A percentile compares a stretch with the other conserved stretches of the same genome.
Evolutionary conservation across 257 asterid genomes (phyloP).

Genomic region (Fraxinus cuspidata): DNA sequence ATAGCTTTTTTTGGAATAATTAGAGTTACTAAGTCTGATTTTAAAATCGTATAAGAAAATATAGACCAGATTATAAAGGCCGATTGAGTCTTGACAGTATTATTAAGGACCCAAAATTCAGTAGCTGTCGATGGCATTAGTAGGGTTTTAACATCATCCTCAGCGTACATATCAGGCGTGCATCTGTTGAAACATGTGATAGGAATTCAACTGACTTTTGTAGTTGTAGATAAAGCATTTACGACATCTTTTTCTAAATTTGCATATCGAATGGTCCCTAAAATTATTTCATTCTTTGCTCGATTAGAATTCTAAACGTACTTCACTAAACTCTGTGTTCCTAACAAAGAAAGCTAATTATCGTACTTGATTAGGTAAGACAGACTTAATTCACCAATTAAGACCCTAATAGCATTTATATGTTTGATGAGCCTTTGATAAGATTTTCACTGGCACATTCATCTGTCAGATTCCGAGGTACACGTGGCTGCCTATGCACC

Average conservation of each 20-base stretch:
- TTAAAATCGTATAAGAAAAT: neutral
- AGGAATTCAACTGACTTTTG: constrained; percentile 47
- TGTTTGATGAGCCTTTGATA: constrained; percentile 41
- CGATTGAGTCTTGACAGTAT: neutral
- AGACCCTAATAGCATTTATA: constrained; percentile 27
- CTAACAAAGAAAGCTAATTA: neutral
- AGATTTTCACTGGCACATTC: constrained; percentile 43
- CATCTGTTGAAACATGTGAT: constrained; percentile 56
- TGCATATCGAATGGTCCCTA: constrained; percentile 52
- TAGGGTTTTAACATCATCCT: constrained; percentile 18
- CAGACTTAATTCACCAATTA: constrained; percentile 14
- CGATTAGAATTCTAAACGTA: constrained; percentile 6
- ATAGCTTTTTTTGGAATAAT: neutral
- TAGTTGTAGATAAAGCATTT: constrained; percentile 65
- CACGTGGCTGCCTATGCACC: constrained; percentile 65
- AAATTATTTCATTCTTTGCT: neutral
- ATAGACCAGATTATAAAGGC: neutral
- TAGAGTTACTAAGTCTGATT: neutral
- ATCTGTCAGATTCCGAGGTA: constrained; percentile 32
- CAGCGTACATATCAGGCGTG: constrained; percentile 29
- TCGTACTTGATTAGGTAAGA: constrained; percentile 12
- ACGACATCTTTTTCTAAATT: constrained; percentile 44
- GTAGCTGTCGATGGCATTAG: constrained; percentile 22
- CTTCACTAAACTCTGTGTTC: neutral
- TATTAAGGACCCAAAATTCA: neutral